phyloP scores from a whole-genome alignment of 179 eudicot genomes.

The Vitellaria paradoxa region DNA sequence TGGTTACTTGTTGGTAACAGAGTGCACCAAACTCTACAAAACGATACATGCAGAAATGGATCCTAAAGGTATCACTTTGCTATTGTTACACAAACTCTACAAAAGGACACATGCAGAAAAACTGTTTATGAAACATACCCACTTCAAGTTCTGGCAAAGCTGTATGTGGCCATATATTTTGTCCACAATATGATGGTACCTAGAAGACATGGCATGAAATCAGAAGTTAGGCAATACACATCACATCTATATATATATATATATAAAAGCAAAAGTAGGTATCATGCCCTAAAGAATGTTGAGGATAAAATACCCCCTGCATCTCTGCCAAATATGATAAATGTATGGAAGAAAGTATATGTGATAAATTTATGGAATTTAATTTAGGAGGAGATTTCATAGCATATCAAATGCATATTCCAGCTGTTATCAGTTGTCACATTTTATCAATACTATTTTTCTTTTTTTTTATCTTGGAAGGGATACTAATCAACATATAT shows the following conservation, averaged over 20 bases:
- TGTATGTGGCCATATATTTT: constrained; percentile 79
- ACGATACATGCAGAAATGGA: constrained; percentile 3
- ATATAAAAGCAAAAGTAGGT: not conserved
- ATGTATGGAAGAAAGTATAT: not conserved
- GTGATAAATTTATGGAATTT: not conserved
- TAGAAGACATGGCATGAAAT: constrained; percentile 19
- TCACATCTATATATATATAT: not conserved
- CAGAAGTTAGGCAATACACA: not conserved
- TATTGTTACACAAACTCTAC: not conserved
- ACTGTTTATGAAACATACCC: constrained; percentile 41
- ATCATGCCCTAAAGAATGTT: not conserved
- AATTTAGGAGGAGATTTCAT: not conserved
- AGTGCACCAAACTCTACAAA: not conserved
- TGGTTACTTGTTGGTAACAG: not conserved
- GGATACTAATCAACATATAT: not conserved
- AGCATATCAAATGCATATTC: not conserved
- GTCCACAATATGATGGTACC: constrained; percentile 90
- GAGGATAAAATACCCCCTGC: not conserved
- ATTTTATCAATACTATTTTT: not conserved
- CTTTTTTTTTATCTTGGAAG: not conserved
- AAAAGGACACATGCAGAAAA: constrained; percentile 8
- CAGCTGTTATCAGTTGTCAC: not conserved
- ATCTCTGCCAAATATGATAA: not conserved
- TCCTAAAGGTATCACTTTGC: not conserved
- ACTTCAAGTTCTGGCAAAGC: constrained; percentile 87